These are phyloP conservation scores for Trypanosoma platydactyli DNA, from an alignment of 208 protist genomes.

Conservation along the genomic window DNA sequence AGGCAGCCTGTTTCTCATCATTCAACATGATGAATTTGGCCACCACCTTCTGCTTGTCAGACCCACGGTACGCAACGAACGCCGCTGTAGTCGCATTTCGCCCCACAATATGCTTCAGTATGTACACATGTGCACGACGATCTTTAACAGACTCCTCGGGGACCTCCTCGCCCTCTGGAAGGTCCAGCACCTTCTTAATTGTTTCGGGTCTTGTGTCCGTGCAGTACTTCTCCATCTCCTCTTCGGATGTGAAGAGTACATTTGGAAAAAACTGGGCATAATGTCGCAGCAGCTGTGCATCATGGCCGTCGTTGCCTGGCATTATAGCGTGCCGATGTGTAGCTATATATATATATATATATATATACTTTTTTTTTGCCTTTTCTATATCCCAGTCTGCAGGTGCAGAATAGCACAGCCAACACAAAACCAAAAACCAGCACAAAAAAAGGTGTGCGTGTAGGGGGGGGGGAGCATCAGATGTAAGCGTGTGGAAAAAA, in stretches of 20 bases:
- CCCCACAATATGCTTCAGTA: conserved; percentile 72
- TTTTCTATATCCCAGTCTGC: too few species aligned
- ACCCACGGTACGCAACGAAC: conserved; percentile 78
- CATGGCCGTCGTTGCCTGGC: conserved; percentile 37
- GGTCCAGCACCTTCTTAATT: conserved; percentile 32
- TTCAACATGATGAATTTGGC: conserved; percentile 87
- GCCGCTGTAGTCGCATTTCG: conserved; percentile 83
- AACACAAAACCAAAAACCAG: too few species aligned
- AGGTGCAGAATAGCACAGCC: too few species aligned
- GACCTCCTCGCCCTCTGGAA: conserved; percentile 71
- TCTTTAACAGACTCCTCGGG: conserved; percentile 45
- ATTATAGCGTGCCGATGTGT: too few species aligned
- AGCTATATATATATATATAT: not conserved
- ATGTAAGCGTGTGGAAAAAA: too few species aligned
- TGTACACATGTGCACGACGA: conserved; percentile 82
- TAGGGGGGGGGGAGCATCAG: too few species aligned
- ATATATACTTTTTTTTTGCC: too few species aligned
- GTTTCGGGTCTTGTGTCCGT: conserved; percentile 40
- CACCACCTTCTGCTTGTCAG: conserved; percentile 62
- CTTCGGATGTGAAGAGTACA: conserved; percentile 68
- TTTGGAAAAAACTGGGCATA: conserved; percentile 83
- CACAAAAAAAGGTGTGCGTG: too few species aligned
- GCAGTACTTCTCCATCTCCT: conserved; percentile 67
- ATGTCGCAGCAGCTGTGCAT: conserved; percentile 65
- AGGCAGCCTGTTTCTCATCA: conserved; percentile 80